These are phyloP conservation scores for Gaertneriomyces sp. DNA, from an alignment of 192 early-diverging fungal genomes.

Conservation along the genomic window DNA sequence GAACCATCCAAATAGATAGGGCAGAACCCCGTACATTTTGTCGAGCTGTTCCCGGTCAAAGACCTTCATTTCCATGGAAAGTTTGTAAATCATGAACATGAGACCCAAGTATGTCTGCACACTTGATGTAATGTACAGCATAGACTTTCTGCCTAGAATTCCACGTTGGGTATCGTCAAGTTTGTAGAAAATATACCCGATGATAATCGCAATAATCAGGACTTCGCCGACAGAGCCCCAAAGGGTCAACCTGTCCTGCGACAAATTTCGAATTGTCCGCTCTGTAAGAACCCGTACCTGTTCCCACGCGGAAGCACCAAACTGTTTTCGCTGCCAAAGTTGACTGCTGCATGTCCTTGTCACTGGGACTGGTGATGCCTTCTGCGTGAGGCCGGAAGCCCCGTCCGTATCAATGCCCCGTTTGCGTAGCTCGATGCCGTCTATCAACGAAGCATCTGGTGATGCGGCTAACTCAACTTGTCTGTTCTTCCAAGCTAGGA, in stretches of 20 bases:
- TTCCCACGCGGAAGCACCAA: conserved; percentile 29
- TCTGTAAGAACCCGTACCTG: conserved; percentile 32
- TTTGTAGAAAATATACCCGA: conserved; percentile 42
- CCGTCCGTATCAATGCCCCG: background rate
- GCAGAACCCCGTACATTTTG: conserved; percentile 46
- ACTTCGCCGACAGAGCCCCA: conserved; percentile 45
- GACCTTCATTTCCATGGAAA: conserved; percentile 39
- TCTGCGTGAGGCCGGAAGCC: background rate
- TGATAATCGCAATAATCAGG: conserved; percentile 27
- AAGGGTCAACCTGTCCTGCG: conserved; percentile 38
- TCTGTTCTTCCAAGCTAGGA: conserved; percentile 22
- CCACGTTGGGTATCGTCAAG: conserved; percentile 35
- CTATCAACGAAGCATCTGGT: no score
- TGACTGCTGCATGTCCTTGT: background rate
- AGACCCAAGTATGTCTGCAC: conserved; percentile 44
- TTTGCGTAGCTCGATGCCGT: no score
- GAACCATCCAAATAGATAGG: conserved; percentile 41
- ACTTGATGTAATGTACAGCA: conserved; percentile 31
- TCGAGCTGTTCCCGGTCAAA: conserved; percentile 49
- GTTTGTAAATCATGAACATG: conserved; percentile 46
- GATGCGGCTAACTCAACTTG: background rate
- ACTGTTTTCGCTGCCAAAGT: background rate
- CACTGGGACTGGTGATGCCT: no score
- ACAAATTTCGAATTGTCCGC: conserved; percentile 33
- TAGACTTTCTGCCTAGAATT: conserved; percentile 33